Evolutionary conservation across 2,329 filamentous ascomycete species (phyloP), one percentile per base, ranked within the genome.

Genomic region (Hymenoscyphus repandus): DNA sequence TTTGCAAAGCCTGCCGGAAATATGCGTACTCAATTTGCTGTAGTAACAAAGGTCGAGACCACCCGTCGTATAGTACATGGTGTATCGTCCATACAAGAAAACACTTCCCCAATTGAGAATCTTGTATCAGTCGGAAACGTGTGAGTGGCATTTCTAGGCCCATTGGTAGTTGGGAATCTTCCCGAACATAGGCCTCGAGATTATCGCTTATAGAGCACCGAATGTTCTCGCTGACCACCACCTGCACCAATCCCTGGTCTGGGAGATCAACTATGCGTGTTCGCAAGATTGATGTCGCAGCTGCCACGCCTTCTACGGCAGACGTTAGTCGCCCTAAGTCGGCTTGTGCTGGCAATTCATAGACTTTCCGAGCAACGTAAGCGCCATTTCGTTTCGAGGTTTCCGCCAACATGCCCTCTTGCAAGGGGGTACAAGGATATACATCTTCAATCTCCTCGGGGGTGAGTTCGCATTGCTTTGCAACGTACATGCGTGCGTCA

Each of bases 81-180:
- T 42, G 40, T 10, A 15, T 15, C 12, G 20, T 30, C 40, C 40
- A 42, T 10, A 42, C 40, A 18, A 40, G 17, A 15, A 12, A 40
- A 40, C 10, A 18, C 20, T 20, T 15, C 6, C 18, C 18, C 5
- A 10, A 5, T 11, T 45, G n/a, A 30, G 30, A 27, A 17, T 44
- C n/a, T 34, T 34, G 34, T 13, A 58, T 20, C 32, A 58, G 43
- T 15, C 51, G 43, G 47, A 41, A 57, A 31, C 47, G 45, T n/a
- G 40, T 32, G 13, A 60, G 50, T 10, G 32, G 50, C 37, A 39
- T 11, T 10, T 46, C 58, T 2, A 68, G 57, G 7, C 60, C 60
- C 22, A 68, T 59, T 7, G 9, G 13, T 20, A 5, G 9, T 11
- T 42, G 10, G 7, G 11, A 10, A 47, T 17, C 32, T 15, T 47